Percentiles rank a stretch among this genome's conserved stretches.
Evolutionary conservation across 257 asterid species (phyloP).

Genomic region (Rehmannia glutinosa): DNA sequence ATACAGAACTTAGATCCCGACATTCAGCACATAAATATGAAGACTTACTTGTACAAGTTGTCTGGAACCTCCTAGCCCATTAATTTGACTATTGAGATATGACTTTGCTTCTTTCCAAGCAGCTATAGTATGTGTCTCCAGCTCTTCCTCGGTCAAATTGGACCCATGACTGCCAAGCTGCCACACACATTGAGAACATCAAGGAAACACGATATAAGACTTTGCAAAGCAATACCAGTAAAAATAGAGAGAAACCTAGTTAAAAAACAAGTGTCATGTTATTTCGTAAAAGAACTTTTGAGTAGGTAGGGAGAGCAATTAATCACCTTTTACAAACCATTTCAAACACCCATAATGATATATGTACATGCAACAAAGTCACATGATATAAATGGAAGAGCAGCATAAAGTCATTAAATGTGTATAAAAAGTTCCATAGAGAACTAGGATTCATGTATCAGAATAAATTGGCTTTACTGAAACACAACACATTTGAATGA

Average conservation of each 20-base stretch:
- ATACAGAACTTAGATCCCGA: slow-evolving; percentile 9
- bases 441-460: background rate
- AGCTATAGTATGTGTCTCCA: slow-evolving; percentile 70
- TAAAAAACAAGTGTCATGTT: background rate
- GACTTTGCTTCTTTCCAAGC: slow-evolving; percentile 80
- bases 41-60: slow-evolving; percentile 77
- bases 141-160: slow-evolving; percentile 72
- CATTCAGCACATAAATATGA: slow-evolving; percentile 4
- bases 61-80: slow-evolving; percentile 42
- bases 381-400: background rate
- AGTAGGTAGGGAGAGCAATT: background rate
- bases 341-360: background rate
- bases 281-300: background rate
- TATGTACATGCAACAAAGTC: background rate
- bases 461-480: too few species aligned
- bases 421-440: background rate
- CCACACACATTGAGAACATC: slow-evolving; percentile 14
- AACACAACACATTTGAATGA: too few species aligned
- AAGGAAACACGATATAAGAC: background rate
- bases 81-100: slow-evolving; percentile 45
- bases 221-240: background rate
- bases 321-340: background rate
- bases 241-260: background rate
- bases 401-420: background rate
- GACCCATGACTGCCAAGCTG: slow-evolving; percentile 80